Base-by-base conservation (phyloP, 2,329 filamentous ascomycete genomes). In the Metarhizium humberi region DNA sequence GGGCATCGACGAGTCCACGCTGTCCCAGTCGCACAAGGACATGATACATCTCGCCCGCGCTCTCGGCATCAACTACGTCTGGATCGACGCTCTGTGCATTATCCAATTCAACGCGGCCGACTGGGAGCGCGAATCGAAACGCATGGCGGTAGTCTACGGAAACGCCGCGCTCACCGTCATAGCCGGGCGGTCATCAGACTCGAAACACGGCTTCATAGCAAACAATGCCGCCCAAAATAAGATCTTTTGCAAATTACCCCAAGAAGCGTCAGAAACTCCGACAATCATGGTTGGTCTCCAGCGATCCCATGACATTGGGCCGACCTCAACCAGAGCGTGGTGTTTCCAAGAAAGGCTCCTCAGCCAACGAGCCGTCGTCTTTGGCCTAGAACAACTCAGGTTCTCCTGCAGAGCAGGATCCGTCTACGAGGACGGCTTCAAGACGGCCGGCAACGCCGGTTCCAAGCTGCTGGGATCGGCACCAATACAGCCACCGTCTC, bases 51-150 rank as follows among this genome's bases (percentile, higher is more conserved):
- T 40, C 13, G 38, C 38, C 11, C 38, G 38, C 38, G 14, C 11
- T 14, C 38, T 40, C 4, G 38, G 14, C 38, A 16, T 40, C 13
- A 13, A 3, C 4, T 40, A 40, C 38, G 38, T 40, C 13, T 66
- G 64, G 64, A 59, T 66, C 46, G 64, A 65, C 38, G 58, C 62
- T 4, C 55, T 66, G 0, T 65, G 63, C 54, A 66, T 66, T 29
- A 60, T 64, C 36, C 61, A 65, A 30, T 59, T 60, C 34, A 51
- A 64, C 32, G 14, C 16, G 1, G 29, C 20, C 1, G 62, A 64
- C 59, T 68, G 65, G 62, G 58, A 59, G 48, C 49, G 49, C 13
- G 60, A 62, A 38, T 55, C 58, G 4, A 42, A 45, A 14, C 38
- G 16, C 36, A 59, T 59, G 58, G 58, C 52, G 13, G 29, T 47